Base-by-base conservation (phyloP, 306 rosid genomes). In the Crataegus laevigata region DNA sequence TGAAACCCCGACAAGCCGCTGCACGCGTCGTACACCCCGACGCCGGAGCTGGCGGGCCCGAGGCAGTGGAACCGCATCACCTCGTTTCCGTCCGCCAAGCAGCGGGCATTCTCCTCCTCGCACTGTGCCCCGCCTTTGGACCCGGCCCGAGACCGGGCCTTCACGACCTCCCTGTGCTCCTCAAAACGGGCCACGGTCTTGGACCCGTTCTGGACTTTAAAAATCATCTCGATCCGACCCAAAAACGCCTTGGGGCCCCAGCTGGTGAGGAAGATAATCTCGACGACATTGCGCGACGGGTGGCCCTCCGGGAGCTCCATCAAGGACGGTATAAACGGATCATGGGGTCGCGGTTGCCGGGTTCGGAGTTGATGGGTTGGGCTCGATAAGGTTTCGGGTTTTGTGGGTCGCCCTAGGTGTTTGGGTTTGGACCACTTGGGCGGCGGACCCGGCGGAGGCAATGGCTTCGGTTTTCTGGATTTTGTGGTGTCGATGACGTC, bases 51-150 rank as follows among this genome's bases (percentile, higher is more conserved):
- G 0, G 87, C 77, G 57, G 96, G 94, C 11, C 15, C 97, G 74
- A 93, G 75, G 80, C 96, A 89, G 61, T 93, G 98, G 71, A 93
- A 93, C 77, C 93, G 79, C 98, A 93, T 93, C 18, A 91, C 91
- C 81, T 93, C 98, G 66, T 93, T 93, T 73, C 98, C 98, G 69
- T 93, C 98, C 12, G 94, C 98, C 15, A 79, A 82, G 83, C 96
- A 93, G 74, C 98, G 85, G 3, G 88, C 90, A 82, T 89, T 89
- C 85, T 93, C 98, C 68, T 93, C 96, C 84, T 73, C 63, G 21
- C 82, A 85, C 10, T 79, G 14, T 52, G 42, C 45, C 75, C 86
- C 18, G 36, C 81, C n/a, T 79, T 71, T 22, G 84, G 88, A 3
- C 54, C 90, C 89, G 34, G 90, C 79, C 14, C 88, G 85, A 4